A percentile compares a stretch with the other conserved stretches of the same genome.
phyloP scores from a whole-genome alignment of 2,329 filamentous ascomycete genomes.

The Colletotrichum sp. region DNA sequence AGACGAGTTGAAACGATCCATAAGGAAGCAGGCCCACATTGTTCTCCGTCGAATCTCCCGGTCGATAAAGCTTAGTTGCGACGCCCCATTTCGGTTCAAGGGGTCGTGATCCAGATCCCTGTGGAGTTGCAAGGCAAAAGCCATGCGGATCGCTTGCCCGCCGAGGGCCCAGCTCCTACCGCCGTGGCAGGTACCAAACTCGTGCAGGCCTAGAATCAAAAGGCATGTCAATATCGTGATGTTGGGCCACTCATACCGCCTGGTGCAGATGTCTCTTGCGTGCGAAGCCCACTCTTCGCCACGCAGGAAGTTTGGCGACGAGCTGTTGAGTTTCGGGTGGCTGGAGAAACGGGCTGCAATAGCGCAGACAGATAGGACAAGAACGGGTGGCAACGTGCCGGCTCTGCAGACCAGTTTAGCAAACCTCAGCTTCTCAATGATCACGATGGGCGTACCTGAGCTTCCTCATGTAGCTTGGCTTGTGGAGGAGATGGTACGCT shows the following conservation, averaged over 20 bases:
- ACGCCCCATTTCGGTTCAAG: slow-evolving; percentile 63
- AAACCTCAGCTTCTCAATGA: not conserved
- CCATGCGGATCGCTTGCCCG: slow-evolving; percentile 95
- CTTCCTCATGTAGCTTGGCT: slow-evolving; percentile 95
- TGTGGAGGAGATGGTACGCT: slow-evolving; percentile 92
- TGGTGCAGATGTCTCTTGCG: slow-evolving; percentile 86
- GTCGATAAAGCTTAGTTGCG: slow-evolving; percentile 85
- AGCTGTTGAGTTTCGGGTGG: slow-evolving; percentile 78
- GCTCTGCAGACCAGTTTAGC: slow-evolving; percentile 53
- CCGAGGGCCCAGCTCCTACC: slow-evolving; percentile 95
- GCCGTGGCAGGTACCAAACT: slow-evolving; percentile 96
- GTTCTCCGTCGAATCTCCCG: slow-evolving; percentile 90
- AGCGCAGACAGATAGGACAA: slow-evolving; percentile 93
- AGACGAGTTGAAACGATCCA: slow-evolving; percentile 97
- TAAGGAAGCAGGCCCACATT: slow-evolving; percentile 98
- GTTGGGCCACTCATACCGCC: slow-evolving; percentile 91
- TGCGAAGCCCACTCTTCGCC: slow-evolving; percentile 91
- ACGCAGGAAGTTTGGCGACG: slow-evolving; percentile 77
- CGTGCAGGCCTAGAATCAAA: slow-evolving; percentile 86
- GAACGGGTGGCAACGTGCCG: slow-evolving; percentile 83
- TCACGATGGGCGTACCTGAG: slow-evolving; percentile 60
- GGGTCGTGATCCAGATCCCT: slow-evolving; percentile 88
- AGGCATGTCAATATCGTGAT: slow-evolving; percentile 95
- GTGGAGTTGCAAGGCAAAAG: slow-evolving; percentile 92
- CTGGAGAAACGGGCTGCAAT: slow-evolving; percentile 94